phyloP scores from a whole-genome alignment of 2,329 filamentous ascomycete species.

The Malbranchea zuffiana region DNA sequence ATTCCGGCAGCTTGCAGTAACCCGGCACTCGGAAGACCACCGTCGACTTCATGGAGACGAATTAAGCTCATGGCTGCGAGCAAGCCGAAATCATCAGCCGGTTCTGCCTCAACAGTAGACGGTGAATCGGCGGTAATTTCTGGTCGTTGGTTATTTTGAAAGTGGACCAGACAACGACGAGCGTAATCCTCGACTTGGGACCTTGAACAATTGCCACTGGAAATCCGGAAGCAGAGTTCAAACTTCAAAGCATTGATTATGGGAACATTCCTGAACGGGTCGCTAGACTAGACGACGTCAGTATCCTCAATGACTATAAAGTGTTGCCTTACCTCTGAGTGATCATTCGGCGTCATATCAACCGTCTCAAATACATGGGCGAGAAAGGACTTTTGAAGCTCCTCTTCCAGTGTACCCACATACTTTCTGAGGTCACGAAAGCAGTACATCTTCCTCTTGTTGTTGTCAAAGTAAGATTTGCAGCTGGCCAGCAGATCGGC shows the following conservation, averaged over 20 bases:
- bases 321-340: slow-evolving; percentile 14
- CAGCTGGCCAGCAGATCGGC: slow-evolving; percentile 30
- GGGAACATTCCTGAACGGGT: slow-evolving; percentile 22
- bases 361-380: slow-evolving; percentile 16
- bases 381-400: slow-evolving; percentile 19
- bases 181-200: slow-evolving; percentile 29
- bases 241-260: slow-evolving; percentile 36
- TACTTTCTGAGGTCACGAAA: slow-evolving; percentile 35
- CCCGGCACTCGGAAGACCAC: slow-evolving; percentile 19
- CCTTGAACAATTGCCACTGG: slow-evolving; percentile 19
- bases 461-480: slow-evolving; percentile 31
- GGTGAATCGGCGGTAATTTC: slow-evolving; percentile 18
- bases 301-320: no score
- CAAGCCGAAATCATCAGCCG: slow-evolving; percentile 35
- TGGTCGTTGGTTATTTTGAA: slow-evolving; percentile 19
- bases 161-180: slow-evolving; percentile 28
- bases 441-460: slow-evolving; percentile 35
- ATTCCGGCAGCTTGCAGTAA: slow-evolving; percentile 28
- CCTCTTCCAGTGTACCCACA: slow-evolving; percentile 22
- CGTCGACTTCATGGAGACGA: slow-evolving; percentile 19
- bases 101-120: slow-evolving; percentile 34
- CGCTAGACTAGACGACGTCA: slow-evolving; percentile 15
- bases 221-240: slow-evolving; percentile 33
- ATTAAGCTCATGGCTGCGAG: slow-evolving; percentile 35
- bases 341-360: slow-evolving; percentile 5